Percentiles rank a stretch among this genome's conserved stretches.
phyloP scores from a whole-genome alignment of 192 early-diverging fungal species.

The Mortierella alpina region DNA sequence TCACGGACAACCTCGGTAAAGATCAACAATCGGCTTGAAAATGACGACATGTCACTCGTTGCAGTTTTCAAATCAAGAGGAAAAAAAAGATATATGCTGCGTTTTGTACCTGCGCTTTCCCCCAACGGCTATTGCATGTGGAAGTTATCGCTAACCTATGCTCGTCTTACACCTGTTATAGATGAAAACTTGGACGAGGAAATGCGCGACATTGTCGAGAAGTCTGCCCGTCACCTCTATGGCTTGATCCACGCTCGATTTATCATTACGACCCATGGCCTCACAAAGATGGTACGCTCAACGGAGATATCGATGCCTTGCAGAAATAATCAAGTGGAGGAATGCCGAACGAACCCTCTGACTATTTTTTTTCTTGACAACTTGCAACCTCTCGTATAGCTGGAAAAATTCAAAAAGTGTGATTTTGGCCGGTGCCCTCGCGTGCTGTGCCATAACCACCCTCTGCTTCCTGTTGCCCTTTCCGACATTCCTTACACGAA shows the following conservation, averaged over 20 bases:
- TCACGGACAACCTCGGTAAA: constrained; percentile 86
- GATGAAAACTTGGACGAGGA: constrained; percentile 78
- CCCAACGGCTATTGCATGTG: too few species aligned
- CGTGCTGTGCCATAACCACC: constrained; percentile 90
- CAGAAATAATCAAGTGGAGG: background rate
- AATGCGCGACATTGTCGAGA: constrained; percentile 84
- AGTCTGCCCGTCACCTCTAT: constrained; percentile 91
- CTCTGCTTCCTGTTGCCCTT: constrained; percentile 90
- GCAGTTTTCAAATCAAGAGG: too few species aligned
- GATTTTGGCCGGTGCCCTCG: constrained; percentile 98
- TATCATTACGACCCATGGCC: constrained; percentile 91
- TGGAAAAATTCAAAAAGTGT: constrained; percentile 93
- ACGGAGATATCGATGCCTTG: background rate
- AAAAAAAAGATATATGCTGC: too few species aligned
- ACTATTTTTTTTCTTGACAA: background rate
- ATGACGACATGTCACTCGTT: too few species aligned
- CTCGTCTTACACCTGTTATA: constrained; percentile 12
- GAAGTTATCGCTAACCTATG: background rate
- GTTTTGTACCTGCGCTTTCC: too few species aligned
- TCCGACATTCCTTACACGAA: constrained; percentile 87
- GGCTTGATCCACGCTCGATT: constrained; percentile 99
- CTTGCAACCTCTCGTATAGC: constrained; percentile 29
- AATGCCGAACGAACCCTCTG: background rate
- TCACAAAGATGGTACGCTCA: constrained; percentile 86
- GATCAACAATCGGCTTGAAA: background rate